Conservation (phyloP, 305 asterid genomes). For the Andrographis paniculata region DNA sequence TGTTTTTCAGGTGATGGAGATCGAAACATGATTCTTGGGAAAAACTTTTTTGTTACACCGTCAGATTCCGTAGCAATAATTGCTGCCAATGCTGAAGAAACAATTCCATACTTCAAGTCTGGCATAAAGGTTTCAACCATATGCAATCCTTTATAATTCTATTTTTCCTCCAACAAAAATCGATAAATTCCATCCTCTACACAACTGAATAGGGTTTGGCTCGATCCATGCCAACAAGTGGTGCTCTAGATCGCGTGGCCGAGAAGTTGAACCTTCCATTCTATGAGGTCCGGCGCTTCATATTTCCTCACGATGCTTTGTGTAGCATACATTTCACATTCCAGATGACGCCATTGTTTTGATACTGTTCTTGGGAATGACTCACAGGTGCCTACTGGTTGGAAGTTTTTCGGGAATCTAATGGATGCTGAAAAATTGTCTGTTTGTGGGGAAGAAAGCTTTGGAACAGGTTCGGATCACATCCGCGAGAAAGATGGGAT, state of each 20-base stretch:
- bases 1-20: no score
- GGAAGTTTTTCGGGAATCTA: conserved; percentile 98
- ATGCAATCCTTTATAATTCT: conserved; percentile 5
- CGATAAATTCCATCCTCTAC: no score
- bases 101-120: conserved; percentile 89
- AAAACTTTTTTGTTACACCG: conserved; percentile 87
- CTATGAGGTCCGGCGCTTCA: conserved; percentile 63
- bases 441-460: conserved; percentile 98
- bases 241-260: conserved; percentile 98
- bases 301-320: background rate
- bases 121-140: conserved; percentile 98
- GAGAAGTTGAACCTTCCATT: conserved; percentile 71
- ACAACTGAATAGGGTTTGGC: no score
- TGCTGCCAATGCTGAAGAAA: conserved; percentile 89
- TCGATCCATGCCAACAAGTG: conserved; percentile 99
- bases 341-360: no score
- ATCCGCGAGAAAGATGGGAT: conserved; percentile 98
- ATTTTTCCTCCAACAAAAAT: no score
- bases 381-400: conserved; percentile 99
- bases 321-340: no score
- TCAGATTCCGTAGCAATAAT: conserved; percentile 92
- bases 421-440: conserved; percentile 99
- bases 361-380: no score
- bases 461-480: conserved; percentile 99
- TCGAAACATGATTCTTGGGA: conserved; percentile 95